Evolutionary conservation across 768 basidiomycete species (phyloP), one percentile per base, ranked within the genome.

Genomic region (Amanita thiersii): DNA sequence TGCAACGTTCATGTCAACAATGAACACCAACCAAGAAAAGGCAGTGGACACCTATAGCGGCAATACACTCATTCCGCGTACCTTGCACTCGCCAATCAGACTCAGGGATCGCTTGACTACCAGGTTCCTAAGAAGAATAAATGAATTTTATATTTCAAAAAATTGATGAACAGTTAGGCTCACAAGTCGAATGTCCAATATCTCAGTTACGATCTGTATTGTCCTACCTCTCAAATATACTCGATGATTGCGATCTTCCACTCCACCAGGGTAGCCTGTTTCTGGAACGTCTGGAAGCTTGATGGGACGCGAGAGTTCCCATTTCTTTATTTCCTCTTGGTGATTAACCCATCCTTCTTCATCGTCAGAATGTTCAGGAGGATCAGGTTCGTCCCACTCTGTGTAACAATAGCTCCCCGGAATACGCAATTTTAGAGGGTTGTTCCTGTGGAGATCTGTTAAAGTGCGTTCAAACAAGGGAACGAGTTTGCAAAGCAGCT

Each of bases 381-480:
- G 59, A 18, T 70, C 68, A 0, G 69, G 73, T 43, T 72, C 69
- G 25, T 73, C 66, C 68, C 68, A 74, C 2, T 64, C 52, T 2
- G 57, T 60, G 45, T 72, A 72, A 28, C 50, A 52, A 49, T 61
- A 69, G 1, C 60, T 40, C 1, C 66, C 68, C n/a, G 56, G 50
- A 26, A 75, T 72, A 6, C 73, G 61, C 37, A 59, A 68, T 6
- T 38, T 39, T 1, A 68, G 52, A 2, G 69, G 68, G 45, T 75
- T 75, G 47, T 68, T 68, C 21, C 66, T 57, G 45, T 75, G 71
- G 24, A 76, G 52, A 48, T 77, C 75, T 1, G 73, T 74, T 10
- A 77, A 61, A 12, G 64, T 60, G 41, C 67, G 68, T 47, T 76
- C 74, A 50, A 77, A 73, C 9, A 76, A 54, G 10, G 75, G 73